A percentile compares a stretch with the other conserved stretches of the same genome.
Conservation (phyloP, 2,329 filamentous ascomycete species). For the Lasiodiplodia hormozganensis region DNA sequence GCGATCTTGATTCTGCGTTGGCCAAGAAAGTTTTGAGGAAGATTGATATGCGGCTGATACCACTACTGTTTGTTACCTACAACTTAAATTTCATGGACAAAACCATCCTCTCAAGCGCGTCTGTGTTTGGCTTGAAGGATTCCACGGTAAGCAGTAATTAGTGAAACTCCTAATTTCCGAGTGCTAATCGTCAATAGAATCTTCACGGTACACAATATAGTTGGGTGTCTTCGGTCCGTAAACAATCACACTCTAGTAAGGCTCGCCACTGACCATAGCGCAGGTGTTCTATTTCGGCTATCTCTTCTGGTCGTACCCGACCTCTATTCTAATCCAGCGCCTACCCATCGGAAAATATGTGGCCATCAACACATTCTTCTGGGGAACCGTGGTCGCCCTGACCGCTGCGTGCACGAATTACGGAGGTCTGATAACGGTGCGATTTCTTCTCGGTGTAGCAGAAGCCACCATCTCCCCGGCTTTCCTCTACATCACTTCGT, state of each 20-base stretch:
- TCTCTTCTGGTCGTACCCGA: slow-evolving; percentile 59
- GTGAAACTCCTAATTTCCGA: no score
- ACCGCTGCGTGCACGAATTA: slow-evolving; percentile 37
- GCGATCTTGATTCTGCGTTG: slow-evolving; percentile 36
- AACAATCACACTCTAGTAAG: no score
- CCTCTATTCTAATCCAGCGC: slow-evolving; percentile 56
- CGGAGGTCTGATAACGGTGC: slow-evolving; percentile 37
- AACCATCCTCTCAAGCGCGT: slow-evolving; percentile 55
- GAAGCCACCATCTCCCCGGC: slow-evolving; percentile 36
- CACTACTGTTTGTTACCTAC: slow-evolving; percentile 64
- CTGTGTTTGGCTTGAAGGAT: slow-evolving; percentile 63
- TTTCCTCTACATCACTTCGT: slow-evolving; percentile 39
- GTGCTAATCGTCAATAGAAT: slow-evolving; percentile 45
- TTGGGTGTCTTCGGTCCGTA: slow-evolving; percentile 57
- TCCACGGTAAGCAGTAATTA: slow-evolving; percentile 32
- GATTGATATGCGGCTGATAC: slow-evolving; percentile 63
- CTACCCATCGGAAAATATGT: slow-evolving; percentile 59
- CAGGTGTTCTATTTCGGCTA: slow-evolving; percentile 58
- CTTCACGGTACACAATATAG: slow-evolving; percentile 23
- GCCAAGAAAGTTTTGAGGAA: slow-evolving; percentile 55
- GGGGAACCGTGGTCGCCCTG: slow-evolving; percentile 56
- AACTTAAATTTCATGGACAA: slow-evolving; percentile 70
- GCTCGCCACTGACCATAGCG: background rate
- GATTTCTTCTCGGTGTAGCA: slow-evolving; percentile 41
- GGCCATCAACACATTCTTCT: slow-evolving; percentile 57